These are phyloP conservation scores for Lasiosphaeria miniovina DNA, from an alignment of 495 filamentous ascomycete species.

Conservation along the genomic window DNA sequence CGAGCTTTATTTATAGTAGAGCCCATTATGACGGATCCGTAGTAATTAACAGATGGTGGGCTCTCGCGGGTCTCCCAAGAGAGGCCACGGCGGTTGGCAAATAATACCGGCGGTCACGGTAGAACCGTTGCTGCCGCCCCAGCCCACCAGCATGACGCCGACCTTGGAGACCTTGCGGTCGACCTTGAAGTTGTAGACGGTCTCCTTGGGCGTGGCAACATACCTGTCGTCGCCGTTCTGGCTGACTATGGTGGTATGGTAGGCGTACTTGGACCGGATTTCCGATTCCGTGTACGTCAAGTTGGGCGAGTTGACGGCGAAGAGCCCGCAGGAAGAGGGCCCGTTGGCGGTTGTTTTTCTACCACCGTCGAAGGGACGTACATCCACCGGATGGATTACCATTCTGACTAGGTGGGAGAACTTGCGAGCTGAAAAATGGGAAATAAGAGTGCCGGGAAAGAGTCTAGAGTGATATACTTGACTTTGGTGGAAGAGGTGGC, in stretches of 20 bases:
- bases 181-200: slow-evolving; percentile 94
- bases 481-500: background rate
- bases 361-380: background rate
- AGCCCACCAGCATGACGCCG: slow-evolving; percentile 96
- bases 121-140: slow-evolving; percentile 97
- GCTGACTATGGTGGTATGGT: slow-evolving; percentile 84
- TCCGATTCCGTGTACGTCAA: slow-evolving; percentile 83
- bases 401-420: background rate
- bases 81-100: slow-evolving; percentile 82
- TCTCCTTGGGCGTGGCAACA: slow-evolving; percentile 83
- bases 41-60: slow-evolving; percentile 84
- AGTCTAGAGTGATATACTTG: background rate
- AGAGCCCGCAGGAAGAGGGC: slow-evolving; percentile 47
- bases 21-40: slow-evolving; percentile 93
- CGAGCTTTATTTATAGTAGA: slow-evolving; percentile 97
- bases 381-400: background rate
- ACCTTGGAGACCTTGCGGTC: slow-evolving; percentile 90
- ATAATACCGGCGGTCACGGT: slow-evolving; percentile 97
- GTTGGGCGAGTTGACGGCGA: slow-evolving; percentile 87
- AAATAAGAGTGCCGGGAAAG: background rate
- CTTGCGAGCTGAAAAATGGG: background rate
- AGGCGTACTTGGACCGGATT: slow-evolving; percentile 94
- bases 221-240: slow-evolving; percentile 70
- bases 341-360: slow-evolving; percentile 48
- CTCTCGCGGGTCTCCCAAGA: slow-evolving; percentile 94